Evolutionary conservation across 139 green algal species (phyloP).

Genomic region (Diplosphaera chodatii): DNA sequence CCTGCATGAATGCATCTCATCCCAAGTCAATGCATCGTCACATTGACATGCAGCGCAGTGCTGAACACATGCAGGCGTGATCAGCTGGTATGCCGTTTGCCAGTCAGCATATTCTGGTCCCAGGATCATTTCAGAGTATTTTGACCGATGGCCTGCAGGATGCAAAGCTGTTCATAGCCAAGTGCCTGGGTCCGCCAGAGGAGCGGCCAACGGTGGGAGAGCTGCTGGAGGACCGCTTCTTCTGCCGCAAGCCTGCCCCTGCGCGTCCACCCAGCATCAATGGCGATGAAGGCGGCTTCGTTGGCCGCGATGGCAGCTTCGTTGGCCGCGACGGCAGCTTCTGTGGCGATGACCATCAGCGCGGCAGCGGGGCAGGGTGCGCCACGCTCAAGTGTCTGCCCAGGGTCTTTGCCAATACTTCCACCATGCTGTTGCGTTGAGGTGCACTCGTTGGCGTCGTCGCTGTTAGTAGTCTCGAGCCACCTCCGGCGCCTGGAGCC

Average conservation of each 20-base stretch:
- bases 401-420: no score
- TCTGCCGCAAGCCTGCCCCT: constrained; percentile 2
- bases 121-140: no score
- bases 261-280: neutral
- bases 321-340: no score
- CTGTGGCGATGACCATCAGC: neutral
- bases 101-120: no score
- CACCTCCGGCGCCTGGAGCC: no score
- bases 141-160: constrained; percentile 14
- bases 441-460: no score
- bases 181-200: constrained; percentile 62
- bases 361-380: constrained; percentile 2
- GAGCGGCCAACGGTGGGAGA: constrained; percentile 60
- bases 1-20: no score
- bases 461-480: no score
- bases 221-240: constrained; percentile 56
- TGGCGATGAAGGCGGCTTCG: neutral
- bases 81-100: no score
- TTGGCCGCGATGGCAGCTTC: neutral
- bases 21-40: no score
- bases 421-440: neutral
- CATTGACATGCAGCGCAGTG: no score
- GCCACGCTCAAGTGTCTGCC: neutral
- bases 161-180: constrained; percentile 60
- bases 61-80: no score